Evolutionary conservation across 805 yeast species (phyloP).

Genomic region (Scheffersomyces ergatensis): DNA sequence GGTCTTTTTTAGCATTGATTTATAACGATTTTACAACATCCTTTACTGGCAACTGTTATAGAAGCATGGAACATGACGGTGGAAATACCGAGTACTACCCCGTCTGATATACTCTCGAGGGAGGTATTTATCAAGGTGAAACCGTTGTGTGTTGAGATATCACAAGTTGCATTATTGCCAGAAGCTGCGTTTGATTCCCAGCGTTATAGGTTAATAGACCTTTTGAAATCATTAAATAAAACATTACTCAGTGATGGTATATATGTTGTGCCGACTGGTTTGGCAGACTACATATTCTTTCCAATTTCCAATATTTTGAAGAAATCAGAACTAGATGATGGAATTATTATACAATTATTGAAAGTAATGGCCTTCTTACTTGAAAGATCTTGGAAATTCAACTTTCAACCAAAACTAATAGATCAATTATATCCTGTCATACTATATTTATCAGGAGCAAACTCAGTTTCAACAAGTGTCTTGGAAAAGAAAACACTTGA

Average conservation of each 20-base stretch:
- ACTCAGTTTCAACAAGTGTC: conserved; percentile 3
- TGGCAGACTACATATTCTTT: conserved; percentile 42
- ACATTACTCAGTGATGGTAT: background rate
- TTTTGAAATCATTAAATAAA: conserved; percentile 4
- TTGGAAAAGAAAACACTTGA: conserved; percentile 8
- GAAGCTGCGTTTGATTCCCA: background rate
- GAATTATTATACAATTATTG: conserved; percentile 20
- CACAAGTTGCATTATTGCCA: conserved; percentile 17
- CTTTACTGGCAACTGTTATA: too few species aligned
- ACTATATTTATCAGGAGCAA: conserved; percentile 19
- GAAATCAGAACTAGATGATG: conserved; percentile 19
- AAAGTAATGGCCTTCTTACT: conserved; percentile 27
- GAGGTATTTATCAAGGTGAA: conserved; percentile 25
- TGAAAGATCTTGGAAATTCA: conserved; percentile 27
- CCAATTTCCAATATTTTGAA: conserved; percentile 35
- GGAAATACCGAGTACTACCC: background rate
- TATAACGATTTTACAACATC: too few species aligned
- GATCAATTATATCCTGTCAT: conserved; percentile 37
- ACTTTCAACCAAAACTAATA: conserved; percentile 17
- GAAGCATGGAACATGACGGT: background rate
- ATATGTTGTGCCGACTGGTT: conserved; percentile 24
- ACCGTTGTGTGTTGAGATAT: conserved; percentile 28
- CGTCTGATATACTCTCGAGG: conserved; percentile 14
- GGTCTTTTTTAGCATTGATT: too few species aligned
- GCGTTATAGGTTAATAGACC: background rate